Evolutionary conservation across 345 rosid genomes (phyloP), one percentile per base, ranked within the genome.

Genomic region (Leavenworthia alabamica): DNA sequence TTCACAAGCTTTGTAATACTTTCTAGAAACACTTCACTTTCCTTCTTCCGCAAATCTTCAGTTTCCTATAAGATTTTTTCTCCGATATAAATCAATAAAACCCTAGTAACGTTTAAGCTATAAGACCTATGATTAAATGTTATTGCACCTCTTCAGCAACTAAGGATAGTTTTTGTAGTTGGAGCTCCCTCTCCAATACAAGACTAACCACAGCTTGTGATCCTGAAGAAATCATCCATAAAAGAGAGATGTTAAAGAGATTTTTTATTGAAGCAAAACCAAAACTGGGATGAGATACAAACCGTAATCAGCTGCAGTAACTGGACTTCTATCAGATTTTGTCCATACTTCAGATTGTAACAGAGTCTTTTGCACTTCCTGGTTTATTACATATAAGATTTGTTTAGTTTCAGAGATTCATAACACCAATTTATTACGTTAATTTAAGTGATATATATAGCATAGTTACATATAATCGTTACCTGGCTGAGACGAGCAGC

Each of bases 231-330:
- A 60, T 0, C 52, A 68, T 56, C 32, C 54, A 49, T 57, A 20
- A 22, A 20, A 1, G 37, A 13, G 6, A 66, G 37, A 26, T 32
- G 64, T 47, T n/a, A n/a, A n/a, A 14, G 24, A 13, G 16, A 22
- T 26, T 5, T 6, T 14, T 37, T 9, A 24, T 48, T 26, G 47
- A 33, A 37, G 49, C 19, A 36, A 48, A 23, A n/a, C 13, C 13
- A 14, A 62, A 27, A 50, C 15, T 49, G 7, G 28, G 39, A 29
- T 44, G 2, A 8, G 36, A 65, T 45, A 19, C 72, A 67, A 31
- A 91, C 98, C 96, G 49, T 89, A 89, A 82, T 91, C 96, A 59
- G 98, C 98, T 14, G 88, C 86, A 1, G 98, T 89, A 47, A 89
- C 96, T 1, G 98, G 98, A 65, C 76, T 80, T 74, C 39, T 80